phyloP scores from a whole-genome alignment of 768 basidiomycete species.

The Tylopilus vinaceipallidus region DNA sequence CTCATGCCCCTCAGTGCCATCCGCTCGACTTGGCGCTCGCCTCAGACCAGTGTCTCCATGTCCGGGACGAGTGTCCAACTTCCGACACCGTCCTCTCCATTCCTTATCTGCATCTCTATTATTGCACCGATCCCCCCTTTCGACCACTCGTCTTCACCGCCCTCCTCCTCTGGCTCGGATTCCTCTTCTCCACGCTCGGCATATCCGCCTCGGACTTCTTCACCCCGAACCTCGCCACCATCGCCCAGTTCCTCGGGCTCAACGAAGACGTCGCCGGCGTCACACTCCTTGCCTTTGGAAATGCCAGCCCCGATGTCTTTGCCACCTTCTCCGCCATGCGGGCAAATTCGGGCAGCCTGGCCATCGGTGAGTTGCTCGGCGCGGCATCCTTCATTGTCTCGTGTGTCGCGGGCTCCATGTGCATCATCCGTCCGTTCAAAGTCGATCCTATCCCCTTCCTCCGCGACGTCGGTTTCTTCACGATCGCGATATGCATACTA shows the following conservation, averaged over 20 bases:
- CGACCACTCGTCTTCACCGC: conserved; percentile 62
- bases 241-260: conserved; percentile 80
- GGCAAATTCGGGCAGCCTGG: conserved; percentile 79
- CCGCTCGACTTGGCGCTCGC: conserved; percentile 52
- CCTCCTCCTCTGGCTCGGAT: conserved; percentile 76
- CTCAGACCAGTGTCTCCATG: conserved; percentile 64
- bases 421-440: conserved; percentile 91
- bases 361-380: conserved; percentile 92
- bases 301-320: conserved; percentile 95
- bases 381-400: conserved; percentile 96
- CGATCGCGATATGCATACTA: conserved; percentile 73
- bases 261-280: conserved; percentile 95
- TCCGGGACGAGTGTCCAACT: conserved; percentile 51
- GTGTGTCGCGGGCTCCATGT: conserved; percentile 97
- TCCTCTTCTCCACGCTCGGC: conserved; percentile 94
- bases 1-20: conserved; percentile 49
- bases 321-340: conserved; percentile 94
- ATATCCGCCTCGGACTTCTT: conserved; percentile 97
- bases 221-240: conserved; percentile 91
- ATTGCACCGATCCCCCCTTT: conserved; percentile 54
- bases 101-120: conserved; percentile 68
- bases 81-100: conserved; percentile 68
- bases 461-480: conserved; percentile 94
- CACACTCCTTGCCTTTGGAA: conserved; percentile 95
- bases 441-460: conserved; percentile 80